These are phyloP conservation scores for Solanum rostratum DNA, from an alignment of 257 asterid species.

Conservation along the genomic window DNA sequence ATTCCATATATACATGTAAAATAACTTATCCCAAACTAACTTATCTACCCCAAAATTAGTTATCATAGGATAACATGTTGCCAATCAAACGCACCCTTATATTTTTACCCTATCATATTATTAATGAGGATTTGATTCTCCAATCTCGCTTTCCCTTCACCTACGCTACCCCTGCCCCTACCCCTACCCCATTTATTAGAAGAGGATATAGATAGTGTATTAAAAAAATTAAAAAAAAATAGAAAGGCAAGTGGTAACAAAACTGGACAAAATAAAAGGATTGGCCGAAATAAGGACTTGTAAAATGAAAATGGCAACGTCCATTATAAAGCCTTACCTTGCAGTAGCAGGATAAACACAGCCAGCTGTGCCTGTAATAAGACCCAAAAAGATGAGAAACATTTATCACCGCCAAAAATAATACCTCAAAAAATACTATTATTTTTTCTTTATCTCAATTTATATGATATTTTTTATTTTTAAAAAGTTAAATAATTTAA, in stretches of 20 bases:
- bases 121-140: too few relatives aligned
- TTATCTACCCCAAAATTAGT: too few relatives aligned
- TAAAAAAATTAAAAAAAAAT: too few relatives aligned
- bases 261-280: neutral
- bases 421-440: neutral
- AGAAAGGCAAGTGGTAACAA: neutral
- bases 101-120: too few relatives aligned
- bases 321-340: slow-evolving; percentile 31
- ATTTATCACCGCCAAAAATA: neutral
- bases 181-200: neutral
- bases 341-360: slow-evolving; percentile 57
- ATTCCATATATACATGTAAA: too few relatives aligned
- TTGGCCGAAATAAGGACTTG: neutral
- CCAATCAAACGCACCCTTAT: too few relatives aligned
- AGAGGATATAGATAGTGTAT: neutral
- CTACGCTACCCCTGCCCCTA: neutral
- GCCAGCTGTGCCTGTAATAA: slow-evolving; percentile 39
- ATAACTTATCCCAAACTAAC: too few relatives aligned
- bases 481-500: too few relatives aligned
- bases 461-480: too few relatives aligned
- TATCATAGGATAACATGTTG: too few relatives aligned
- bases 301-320: neutral
- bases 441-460: too few relatives aligned
- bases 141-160: too few relatives aligned
- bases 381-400: neutral